Evolutionary conservation across 352 stramenopile species (phyloP), one percentile per base, ranked within the genome.

Genomic region (Globisporangium yorkense): DNA sequence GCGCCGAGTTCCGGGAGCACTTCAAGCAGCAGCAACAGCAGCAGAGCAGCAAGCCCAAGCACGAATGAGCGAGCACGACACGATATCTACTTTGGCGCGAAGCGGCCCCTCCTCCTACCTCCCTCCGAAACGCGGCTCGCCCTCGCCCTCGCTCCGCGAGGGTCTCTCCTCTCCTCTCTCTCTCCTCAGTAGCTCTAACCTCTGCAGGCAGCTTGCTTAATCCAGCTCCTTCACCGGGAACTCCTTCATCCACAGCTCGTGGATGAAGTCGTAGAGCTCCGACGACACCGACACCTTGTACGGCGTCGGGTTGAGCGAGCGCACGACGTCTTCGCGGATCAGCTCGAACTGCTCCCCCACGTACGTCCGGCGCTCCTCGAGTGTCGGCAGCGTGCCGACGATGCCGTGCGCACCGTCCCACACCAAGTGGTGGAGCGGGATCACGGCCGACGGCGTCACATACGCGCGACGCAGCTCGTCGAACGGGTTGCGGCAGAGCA

Each of bases 401-500:
- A 96, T 68, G 12, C 84, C 79, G 43, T 91, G 88, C 8, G 80
- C 71, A 18, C 87, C 78, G 52, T 98, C 85, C 89, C 96, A 98
- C 37, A 97, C 89, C 21, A 97, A 62, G 39, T 71, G 56, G 65
- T 98, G 93, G 47, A 99, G 70, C 21, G 86, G 71, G 47, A 97
- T 87, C 20, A 98, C 92, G 20, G 60, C 59, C 51, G 82, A 91
- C 18, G 97, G 92, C 20, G 88, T 98, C 60, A 99, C 96, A 57
- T 92, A 96, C 29, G 89, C 89, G 59, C 96, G 87, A 54, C 98
- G 96, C 27, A 97, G 87, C 59, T 97, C 84, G 50, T 98, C 80
- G 69, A 99, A 99, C 15, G 97, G 88, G 73, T 99, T 97, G 12
- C 92, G 80, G 68, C 93, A 98, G n/a, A 98, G 72, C 62, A 86